Evolutionary conservation across 495 filamentous ascomycete genomes (phyloP).

Genomic region (Annulohypoxylon nitens): DNA sequence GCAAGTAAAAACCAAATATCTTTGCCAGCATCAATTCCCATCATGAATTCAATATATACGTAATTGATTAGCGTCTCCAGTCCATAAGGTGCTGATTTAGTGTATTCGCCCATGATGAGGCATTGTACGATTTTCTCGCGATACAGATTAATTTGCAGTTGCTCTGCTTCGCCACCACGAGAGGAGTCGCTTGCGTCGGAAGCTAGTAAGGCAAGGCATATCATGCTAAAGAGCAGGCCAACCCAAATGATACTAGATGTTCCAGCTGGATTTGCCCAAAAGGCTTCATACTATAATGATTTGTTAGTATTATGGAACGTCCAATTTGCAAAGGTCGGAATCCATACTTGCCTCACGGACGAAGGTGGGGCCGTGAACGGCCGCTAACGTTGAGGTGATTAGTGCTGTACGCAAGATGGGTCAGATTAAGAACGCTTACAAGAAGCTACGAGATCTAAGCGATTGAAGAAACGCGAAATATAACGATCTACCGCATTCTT

Average conservation of each 20-base stretch:
- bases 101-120: conserved; percentile 57
- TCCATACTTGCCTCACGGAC: conserved; percentile 17
- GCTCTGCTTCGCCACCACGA: conserved; percentile 6
- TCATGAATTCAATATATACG: conserved; percentile 15
- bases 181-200: conserved; percentile 38
- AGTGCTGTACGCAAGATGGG: neutral
- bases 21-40: conserved; percentile 36
- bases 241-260: conserved; percentile 10
- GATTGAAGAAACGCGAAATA: conserved; percentile 47
- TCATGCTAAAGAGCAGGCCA: conserved; percentile 35
- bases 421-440: conserved; percentile 18
- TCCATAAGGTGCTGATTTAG: conserved; percentile 56
- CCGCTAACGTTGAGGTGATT: neutral
- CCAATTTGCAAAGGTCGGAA: neutral
- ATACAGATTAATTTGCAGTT: conserved; percentile 41
- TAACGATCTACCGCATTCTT: conserved; percentile 37
- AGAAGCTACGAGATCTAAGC: conserved; percentile 9
- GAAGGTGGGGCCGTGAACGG: conserved; percentile 16
- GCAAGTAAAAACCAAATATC: conserved; percentile 57
- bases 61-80: conserved; percentile 55
- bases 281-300: conserved; percentile 3
- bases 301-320: neutral
- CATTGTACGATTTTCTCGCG: conserved; percentile 52
- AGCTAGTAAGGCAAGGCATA: conserved; percentile 43
- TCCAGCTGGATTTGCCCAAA: conserved; percentile 11